Evolutionary conservation across 208 protist genomes (phyloP), one percentile per base, ranked within the genome.

Genomic region (Leishmania martiniquensis): DNA sequence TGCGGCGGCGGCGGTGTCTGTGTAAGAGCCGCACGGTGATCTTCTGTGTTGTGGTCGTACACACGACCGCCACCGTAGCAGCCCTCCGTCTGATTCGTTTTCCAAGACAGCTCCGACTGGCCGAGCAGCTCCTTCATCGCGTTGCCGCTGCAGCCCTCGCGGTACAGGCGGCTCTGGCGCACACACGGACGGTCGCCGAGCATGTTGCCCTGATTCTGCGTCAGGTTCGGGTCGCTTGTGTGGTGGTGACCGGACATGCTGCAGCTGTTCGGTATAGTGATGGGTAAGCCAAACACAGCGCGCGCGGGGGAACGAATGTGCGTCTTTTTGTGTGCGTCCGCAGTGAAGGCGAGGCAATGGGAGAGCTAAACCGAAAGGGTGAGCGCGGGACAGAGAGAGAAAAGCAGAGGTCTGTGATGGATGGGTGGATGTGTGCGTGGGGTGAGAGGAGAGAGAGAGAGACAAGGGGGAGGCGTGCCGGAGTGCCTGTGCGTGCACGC

Each of bases 181-280:
- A 97, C 93, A 72, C 93, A 96, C 4, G 93, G 92, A n/a, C 93
- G 88, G 71, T 94, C 88, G 57, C 93, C 93, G 44, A 97, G 85
- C 39, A 93, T 70, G 90, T 97, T 97, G 74, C 91, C 92, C 81
- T 95, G 91, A 71, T 97, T 97, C 79, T 96, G 91, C 17, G 93
- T 95, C 51, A 93, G 81, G 68, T 74, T 81, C 4, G 89, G 87
- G 74, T 91, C 89, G 20, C 69, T 86, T 42, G 87, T 69, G 83
- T 95, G 91, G 15, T 71, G 74, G 81, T 97, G 91, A 44, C 93
- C 93, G 29, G 78, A 82, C 87, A 92, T 92, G 51, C 45, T 81
- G 66, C 42, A 25, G 42, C n/a, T 72, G 45, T 37, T 6, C 15
- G 25, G 44, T 52, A 52, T 37, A 25, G 37, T 54, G 22, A n/a